phyloP scores from a whole-genome alignment of 768 basidiomycete species.

The Serendipita indica region DNA sequence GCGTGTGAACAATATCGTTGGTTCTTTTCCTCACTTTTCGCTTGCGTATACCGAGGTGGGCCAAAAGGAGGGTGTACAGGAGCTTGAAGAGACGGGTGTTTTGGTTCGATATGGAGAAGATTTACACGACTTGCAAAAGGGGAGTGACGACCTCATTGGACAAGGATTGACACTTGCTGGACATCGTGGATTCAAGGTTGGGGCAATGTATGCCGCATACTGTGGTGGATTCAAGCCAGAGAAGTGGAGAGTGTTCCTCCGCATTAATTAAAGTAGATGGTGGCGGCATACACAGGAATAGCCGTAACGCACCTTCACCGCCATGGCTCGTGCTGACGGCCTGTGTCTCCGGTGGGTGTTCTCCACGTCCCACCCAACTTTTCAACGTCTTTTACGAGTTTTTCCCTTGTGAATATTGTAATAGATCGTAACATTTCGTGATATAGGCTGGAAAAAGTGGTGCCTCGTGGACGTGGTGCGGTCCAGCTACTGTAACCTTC shows the following conservation, averaged over 20 bases:
- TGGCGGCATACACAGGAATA: too few relatives aligned
- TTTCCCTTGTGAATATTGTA: too few relatives aligned
- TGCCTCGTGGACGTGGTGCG: too few relatives aligned
- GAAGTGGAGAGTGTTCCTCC: not conserved
- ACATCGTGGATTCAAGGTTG: not conserved
- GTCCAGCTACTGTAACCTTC: too few relatives aligned
- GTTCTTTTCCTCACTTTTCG: not conserved
- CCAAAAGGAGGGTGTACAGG: not conserved
- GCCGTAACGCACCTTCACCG: too few relatives aligned
- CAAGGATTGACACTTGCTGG: not conserved
- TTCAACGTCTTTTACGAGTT: too few relatives aligned
- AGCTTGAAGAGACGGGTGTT: not conserved
- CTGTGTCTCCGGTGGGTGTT: too few relatives aligned
- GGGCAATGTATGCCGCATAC: not conserved
- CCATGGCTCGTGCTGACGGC: too few relatives aligned
- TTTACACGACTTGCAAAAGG: not conserved
- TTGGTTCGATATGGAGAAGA: not conserved
- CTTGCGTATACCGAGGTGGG: not conserved
- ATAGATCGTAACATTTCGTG: too few relatives aligned
- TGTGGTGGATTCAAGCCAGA: constrained; percentile 4
- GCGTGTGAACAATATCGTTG: not conserved
- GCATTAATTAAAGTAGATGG: not conserved
- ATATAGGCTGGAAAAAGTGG: too few relatives aligned
- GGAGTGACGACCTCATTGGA: not conserved
- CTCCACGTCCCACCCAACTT: too few relatives aligned